Percentiles rank a stretch among this genome's conserved stretches.
Conservation (phyloP, 257 asterid genomes). For the Capsicum pubescens region DNA sequence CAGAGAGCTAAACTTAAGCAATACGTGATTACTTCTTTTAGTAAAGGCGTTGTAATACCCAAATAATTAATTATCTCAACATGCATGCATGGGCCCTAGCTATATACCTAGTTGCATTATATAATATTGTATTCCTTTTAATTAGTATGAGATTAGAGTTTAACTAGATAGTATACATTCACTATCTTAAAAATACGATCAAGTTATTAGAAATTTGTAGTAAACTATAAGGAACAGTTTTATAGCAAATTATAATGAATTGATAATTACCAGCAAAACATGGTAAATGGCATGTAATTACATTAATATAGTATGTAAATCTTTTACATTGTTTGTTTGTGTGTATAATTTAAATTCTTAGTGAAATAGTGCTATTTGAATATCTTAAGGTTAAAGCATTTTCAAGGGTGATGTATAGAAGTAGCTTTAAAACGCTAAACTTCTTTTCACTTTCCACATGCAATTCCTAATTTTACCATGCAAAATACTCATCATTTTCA, state of each 20-base stretch:
- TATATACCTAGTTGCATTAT: not conserved
- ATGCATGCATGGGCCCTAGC: not conserved
- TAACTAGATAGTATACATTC: not conserved
- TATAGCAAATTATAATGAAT: not conserved
- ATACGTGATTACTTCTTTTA: slow-evolving; percentile 36
- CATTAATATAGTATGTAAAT: not conserved
- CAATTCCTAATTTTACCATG: slow-evolving; percentile 10
- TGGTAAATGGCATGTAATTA: not conserved
- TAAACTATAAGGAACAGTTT: not conserved
- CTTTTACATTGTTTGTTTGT: not conserved
- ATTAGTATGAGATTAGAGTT: not conserved
- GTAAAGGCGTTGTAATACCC: not conserved
- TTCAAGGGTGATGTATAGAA: not conserved
- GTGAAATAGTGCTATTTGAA: not conserved
- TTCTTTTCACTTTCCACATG: slow-evolving; percentile 11
- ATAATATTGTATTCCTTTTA: not conserved
- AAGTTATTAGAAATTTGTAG: not conserved
- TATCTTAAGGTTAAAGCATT: not conserved
- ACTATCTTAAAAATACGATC: not conserved
- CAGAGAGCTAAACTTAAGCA: slow-evolving; percentile 38
- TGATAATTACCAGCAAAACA: not conserved
- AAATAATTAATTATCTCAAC: not conserved
- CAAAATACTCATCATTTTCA: not conserved
- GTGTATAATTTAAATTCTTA: not conserved
- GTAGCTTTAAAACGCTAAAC: not conserved